These are phyloP conservation scores for Myxozyma udenii DNA, from an alignment of 805 yeast species.

Conservation along the genomic window DNA sequence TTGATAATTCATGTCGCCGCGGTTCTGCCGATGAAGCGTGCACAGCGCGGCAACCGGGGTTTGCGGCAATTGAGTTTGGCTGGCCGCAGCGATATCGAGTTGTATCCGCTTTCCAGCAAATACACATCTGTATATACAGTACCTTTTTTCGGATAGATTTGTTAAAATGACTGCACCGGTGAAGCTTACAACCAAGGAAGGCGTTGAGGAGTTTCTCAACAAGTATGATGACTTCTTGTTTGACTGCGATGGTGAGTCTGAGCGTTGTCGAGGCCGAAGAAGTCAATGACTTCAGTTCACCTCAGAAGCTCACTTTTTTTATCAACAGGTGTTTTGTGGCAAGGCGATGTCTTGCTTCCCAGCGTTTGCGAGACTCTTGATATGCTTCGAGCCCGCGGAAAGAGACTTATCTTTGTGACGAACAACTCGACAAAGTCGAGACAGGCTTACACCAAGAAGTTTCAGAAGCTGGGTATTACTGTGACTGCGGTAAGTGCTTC, in stretches of 20 bases:
- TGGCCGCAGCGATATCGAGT: too few species aligned
- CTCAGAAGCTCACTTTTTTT: background rate
- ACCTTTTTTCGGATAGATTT: too few species aligned
- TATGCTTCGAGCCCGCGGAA: constrained; percentile 51
- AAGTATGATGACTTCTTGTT: constrained; percentile 77
- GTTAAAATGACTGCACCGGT: constrained; percentile 40
- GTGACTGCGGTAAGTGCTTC: constrained; percentile 32
- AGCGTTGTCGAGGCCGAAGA: background rate
- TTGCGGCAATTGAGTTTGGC: too few species aligned
- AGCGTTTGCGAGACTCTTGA: constrained; percentile 70
- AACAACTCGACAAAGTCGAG: constrained; percentile 94
- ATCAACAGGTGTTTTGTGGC: constrained; percentile 72
- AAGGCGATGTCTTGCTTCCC: constrained; percentile 79
- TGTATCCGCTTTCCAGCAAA: too few species aligned
- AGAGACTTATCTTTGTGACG: constrained; percentile 83
- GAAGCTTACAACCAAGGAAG: constrained; percentile 49
- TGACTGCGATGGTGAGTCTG: constrained; percentile 75
- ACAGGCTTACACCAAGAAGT: constrained; percentile 68
- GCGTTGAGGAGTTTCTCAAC: constrained; percentile 55
- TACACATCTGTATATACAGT: too few species aligned
- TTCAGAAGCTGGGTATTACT: constrained; percentile 55
- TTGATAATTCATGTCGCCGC: too few species aligned
- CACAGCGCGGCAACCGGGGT: too few species aligned
- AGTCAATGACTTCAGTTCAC: background rate
- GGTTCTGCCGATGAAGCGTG: too few species aligned